phyloP scores from a whole-genome alignment of 1,284 basidiomycete genomes.

The Pseudozyma sp. region DNA sequence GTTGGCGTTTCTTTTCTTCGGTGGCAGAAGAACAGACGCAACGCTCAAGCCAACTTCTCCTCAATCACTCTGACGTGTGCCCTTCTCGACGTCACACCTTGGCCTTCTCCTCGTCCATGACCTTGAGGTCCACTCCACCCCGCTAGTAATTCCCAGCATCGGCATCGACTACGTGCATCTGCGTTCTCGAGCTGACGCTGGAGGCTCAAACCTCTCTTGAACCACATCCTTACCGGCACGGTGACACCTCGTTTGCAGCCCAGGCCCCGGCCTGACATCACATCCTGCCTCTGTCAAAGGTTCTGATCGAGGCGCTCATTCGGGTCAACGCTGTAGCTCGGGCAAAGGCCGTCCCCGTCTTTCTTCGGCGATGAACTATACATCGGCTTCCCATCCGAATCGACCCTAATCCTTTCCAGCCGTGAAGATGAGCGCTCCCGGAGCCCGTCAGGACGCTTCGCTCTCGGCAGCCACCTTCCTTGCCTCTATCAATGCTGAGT shows the following conservation, averaged over 20 bases:
- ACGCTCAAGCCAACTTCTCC: conserved; percentile 15
- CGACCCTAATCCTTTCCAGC: background rate
- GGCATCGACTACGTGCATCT: too few species aligned
- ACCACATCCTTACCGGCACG: background rate
- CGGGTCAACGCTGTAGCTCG: background rate
- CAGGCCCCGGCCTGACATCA: background rate
- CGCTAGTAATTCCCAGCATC: too few species aligned
- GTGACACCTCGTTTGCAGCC: background rate
- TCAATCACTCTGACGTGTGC: too few species aligned
- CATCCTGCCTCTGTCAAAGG: background rate
- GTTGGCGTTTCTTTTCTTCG: background rate
- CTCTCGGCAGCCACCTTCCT: conserved; percentile 45
- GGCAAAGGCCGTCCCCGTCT: background rate
- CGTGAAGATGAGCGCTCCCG: conserved; percentile 25
- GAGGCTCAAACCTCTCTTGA: background rate
- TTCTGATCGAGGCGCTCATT: background rate
- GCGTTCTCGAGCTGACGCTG: background rate
- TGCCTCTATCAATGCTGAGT: conserved; percentile 43
- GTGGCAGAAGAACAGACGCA: background rate
- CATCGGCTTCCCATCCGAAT: background rate
- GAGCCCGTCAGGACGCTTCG: conserved; percentile 13
- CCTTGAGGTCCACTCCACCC: background rate
- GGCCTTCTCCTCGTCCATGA: background rate
- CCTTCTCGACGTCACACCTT: background rate
- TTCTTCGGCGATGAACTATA: conserved; percentile 15